phyloP scores from a whole-genome alignment of 441 rosid species.

The Bruguiera hainesii region DNA sequence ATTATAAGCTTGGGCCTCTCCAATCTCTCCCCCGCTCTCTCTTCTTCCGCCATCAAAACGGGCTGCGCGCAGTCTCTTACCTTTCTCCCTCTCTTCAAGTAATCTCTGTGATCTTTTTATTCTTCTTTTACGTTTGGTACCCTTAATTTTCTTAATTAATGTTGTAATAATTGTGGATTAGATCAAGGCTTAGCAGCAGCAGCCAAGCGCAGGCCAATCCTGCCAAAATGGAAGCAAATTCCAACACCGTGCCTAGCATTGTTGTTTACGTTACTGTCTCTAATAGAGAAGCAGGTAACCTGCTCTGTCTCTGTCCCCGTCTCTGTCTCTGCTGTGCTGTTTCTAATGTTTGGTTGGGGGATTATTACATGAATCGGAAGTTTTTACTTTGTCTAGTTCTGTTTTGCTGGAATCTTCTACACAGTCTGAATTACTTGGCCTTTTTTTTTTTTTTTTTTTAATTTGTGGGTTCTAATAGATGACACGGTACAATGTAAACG shows the following conservation, averaged over 20 bases:
- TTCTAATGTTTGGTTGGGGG: background rate
- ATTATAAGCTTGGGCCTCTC: conserved; percentile 59
- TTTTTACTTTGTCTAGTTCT: no score
- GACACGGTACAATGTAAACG: no score
- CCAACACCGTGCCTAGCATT: conserved; percentile 60
- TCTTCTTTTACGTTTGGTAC: background rate
- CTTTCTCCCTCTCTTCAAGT: conserved; percentile 47
- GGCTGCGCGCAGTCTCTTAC: conserved; percentile 52
- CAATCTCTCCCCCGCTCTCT: conserved; percentile 30
- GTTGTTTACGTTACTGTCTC: conserved; percentile 87
- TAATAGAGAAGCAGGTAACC: conserved; percentile 70
- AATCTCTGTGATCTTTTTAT: background rate
- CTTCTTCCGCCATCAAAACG: conserved; percentile 39
- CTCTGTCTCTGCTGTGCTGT: background rate
- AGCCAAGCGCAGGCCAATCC: conserved; percentile 27
- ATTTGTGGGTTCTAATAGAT: no score
- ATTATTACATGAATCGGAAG: background rate
- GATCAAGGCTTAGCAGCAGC: conserved; percentile 54
- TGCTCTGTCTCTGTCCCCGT: background rate
- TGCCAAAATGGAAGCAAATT: conserved; percentile 56
- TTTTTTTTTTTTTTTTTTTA: no score
- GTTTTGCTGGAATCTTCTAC: no score
- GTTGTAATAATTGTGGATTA: conserved; percentile 19
- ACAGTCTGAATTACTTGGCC: no score
- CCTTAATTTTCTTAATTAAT: background rate